Evolutionary conservation across 805 yeast genomes (phyloP).

Genomic region (Yarrowia divulgata): DNA sequence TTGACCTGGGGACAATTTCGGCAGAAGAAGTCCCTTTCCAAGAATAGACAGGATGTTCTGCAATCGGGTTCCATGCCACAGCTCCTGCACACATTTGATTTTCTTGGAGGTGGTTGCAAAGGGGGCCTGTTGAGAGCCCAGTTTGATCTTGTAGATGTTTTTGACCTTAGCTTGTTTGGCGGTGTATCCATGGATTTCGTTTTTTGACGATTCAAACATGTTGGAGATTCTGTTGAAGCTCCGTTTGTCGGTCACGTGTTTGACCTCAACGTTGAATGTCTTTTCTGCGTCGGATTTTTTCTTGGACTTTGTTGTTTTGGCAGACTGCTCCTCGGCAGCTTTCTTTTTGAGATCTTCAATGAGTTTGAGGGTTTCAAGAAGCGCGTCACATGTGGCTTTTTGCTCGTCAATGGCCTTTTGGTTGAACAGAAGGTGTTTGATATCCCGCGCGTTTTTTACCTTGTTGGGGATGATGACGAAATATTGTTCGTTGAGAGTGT

Average conservation of each 20-base stretch:
- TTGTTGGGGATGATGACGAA: conserved; percentile 54
- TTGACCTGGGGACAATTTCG: conserved; percentile 32
- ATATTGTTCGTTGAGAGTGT: conserved; percentile 51
- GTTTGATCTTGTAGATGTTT: conserved; percentile 31
- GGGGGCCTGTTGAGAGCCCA: conserved; percentile 37
- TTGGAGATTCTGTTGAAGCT: conserved; percentile 17
- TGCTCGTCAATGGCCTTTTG: conserved; percentile 22
- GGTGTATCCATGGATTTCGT: conserved; percentile 15
- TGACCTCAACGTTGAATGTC: conserved; percentile 21
- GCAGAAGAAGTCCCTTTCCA: conserved; percentile 26
- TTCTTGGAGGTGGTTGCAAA: conserved; percentile 33
- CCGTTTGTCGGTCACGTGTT: conserved; percentile 19
- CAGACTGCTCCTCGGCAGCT: not conserved
- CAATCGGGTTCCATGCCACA: conserved; percentile 35
- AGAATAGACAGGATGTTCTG: conserved; percentile 31
- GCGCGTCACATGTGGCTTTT: conserved; percentile 35
- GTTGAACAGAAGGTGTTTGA: conserved; percentile 12
- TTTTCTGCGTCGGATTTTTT: conserved; percentile 2
- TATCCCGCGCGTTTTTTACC: conserved; percentile 34
- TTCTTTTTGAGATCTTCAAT: conserved; percentile 36
- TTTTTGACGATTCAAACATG: conserved; percentile 31
- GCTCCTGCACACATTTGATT: conserved; percentile 34
- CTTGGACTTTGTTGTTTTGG: not conserved
- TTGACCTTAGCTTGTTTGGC: not conserved
- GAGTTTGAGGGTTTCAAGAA: conserved; percentile 21